phyloP scores from a whole-genome alignment of 805 yeast species.

The Yarrowia sp. region DNA sequence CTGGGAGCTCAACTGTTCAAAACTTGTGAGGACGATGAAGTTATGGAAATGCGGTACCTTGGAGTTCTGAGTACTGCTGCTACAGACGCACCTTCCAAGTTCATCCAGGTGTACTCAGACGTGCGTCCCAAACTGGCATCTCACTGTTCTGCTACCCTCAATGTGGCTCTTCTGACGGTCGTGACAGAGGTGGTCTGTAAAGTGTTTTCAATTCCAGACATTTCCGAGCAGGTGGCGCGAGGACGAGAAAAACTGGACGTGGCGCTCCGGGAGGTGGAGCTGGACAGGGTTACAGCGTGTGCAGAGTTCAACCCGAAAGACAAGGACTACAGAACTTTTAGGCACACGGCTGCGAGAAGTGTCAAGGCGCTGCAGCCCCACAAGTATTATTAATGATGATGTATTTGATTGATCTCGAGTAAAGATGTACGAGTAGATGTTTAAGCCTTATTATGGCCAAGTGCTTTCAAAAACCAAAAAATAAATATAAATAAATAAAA shows the following conservation, averaged over 20 bases:
- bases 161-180: conserved; percentile 1
- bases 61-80: conserved; percentile 28
- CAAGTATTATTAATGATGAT: background rate
- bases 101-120: conserved; percentile 20
- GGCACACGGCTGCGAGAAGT: background rate
- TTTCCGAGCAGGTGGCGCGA: conserved; percentile 1
- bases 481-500: too few species aligned
- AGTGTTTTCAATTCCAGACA: conserved; percentile 10
- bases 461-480: too few species aligned
- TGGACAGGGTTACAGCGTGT: background rate
- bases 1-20: conserved; percentile 33
- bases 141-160: conserved; percentile 10
- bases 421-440: too few species aligned
- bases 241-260: conserved; percentile 10
- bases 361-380: conserved; percentile 9
- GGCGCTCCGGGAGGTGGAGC: background rate
- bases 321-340: background rate
- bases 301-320: background rate
- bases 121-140: conserved; percentile 18
- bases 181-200: conserved; percentile 17
- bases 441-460: too few species aligned
- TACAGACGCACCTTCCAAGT: background rate
- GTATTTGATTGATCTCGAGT: too few species aligned
- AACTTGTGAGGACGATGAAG: conserved; percentile 29
- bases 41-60: conserved; percentile 30